Evolutionary conservation across 352 stramenopile genomes (phyloP).

Genomic region (Pelagophyceae sp.): DNA sequence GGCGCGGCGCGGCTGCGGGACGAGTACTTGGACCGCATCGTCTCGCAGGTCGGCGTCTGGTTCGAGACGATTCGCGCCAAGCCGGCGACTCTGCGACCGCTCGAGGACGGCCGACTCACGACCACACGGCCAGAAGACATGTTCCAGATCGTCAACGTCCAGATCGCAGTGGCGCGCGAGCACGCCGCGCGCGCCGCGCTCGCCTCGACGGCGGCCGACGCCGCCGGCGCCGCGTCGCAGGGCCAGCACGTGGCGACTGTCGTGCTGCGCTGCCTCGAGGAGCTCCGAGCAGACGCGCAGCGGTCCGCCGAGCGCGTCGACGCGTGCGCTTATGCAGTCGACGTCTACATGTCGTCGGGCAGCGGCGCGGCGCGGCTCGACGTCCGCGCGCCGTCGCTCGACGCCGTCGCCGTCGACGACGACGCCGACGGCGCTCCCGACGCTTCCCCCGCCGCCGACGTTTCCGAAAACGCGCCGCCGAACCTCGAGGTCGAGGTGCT

Average conservation of each 20-base stretch:
- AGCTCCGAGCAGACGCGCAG: slow-evolving; percentile 3
- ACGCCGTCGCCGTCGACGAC: background rate
- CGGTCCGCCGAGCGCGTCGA: background rate
- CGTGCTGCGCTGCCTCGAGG: slow-evolving; percentile 8
- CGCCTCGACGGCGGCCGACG: background rate
- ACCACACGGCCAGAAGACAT: slow-evolving; percentile 19
- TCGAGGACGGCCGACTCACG: background rate
- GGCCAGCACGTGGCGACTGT: slow-evolving; percentile 18
- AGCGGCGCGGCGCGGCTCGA: background rate
- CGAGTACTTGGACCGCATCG: slow-evolving; percentile 6
- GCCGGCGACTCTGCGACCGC: background rate
- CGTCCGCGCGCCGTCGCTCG: background rate
- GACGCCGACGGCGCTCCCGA: background rate
- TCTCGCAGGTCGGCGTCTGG: background rate
- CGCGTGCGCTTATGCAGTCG: background rate
- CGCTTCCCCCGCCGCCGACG: background rate
- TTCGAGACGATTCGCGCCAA: background rate
- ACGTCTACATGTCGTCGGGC: background rate
- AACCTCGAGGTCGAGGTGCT: slow-evolving; percentile 7
- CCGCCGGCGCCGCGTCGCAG: background rate
- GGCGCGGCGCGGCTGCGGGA: background rate
- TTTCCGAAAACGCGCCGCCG: background rate
- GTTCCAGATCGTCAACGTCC: slow-evolving; percentile 2
- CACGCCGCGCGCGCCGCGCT: background rate
- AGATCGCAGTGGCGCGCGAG: slow-evolving; percentile 1